Percentiles rank a stretch among this genome's conserved stretches.
phyloP scores from a whole-genome alignment of 768 basidiomycete species.

The Boletales sp. region DNA sequence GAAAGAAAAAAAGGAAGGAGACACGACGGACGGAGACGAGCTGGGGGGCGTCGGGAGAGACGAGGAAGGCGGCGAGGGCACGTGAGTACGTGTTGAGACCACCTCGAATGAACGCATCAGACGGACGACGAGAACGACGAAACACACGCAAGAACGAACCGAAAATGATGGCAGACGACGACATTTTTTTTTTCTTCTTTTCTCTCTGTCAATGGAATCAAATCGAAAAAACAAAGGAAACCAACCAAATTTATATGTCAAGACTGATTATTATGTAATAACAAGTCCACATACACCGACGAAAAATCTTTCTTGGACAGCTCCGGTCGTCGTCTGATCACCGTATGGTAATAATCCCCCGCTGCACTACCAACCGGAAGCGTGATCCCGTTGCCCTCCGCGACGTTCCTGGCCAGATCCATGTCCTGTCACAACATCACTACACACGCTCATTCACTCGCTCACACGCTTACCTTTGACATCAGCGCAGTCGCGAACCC shows the following conservation, averaged over 20 bases:
- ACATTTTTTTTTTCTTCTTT: conserved; percentile 33
- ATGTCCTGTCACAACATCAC: conserved; percentile 57
- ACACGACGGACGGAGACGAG: conserved; percentile 67
- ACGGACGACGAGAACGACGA: conserved; percentile 21
- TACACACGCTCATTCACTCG: neutral
- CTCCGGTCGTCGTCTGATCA: conserved; percentile 52
- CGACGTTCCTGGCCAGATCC: conserved; percentile 72
- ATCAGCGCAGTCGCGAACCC: conserved; percentile 83
- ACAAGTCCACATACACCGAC: conserved; percentile 67
- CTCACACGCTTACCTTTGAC: conserved; percentile 57
- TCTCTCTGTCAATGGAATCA: conserved; percentile 21
- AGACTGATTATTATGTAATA: conserved; percentile 18
- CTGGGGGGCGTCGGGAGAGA: conserved; percentile 63
- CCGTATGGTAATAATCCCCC: conserved; percentile 55
- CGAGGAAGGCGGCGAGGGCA: conserved; percentile 61
- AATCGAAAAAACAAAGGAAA: conserved; percentile 8
- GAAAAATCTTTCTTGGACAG: conserved; percentile 76
- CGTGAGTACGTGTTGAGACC: conserved; percentile 80
- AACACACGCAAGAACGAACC: conserved; percentile 55
- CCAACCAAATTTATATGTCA: too few relatives aligned
- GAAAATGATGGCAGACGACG: conserved; percentile 65
- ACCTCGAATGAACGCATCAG: conserved; percentile 40
- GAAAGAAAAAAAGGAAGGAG: conserved; percentile 7
- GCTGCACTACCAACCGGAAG: conserved; percentile 69
- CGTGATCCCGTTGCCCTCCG: conserved; percentile 42